phyloP scores from a whole-genome alignment of 495 filamentous ascomycete species.

The Paragyromitra xinjiangensis region DNA sequence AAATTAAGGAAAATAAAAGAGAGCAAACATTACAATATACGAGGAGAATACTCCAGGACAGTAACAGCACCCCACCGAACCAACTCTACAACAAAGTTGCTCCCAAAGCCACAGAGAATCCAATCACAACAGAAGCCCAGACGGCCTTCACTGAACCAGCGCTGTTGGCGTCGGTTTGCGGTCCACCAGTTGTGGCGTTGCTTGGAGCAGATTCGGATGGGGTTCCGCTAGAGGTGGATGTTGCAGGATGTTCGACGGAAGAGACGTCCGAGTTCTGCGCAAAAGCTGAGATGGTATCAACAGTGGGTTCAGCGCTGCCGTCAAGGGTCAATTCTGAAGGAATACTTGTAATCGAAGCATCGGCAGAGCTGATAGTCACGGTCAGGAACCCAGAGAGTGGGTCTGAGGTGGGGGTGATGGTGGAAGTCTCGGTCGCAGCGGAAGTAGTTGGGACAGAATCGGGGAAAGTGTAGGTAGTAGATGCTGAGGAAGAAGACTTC shows the following conservation, averaged over 20 bases:
- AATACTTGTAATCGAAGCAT: background rate
- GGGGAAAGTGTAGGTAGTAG: background rate
- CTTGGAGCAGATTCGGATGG: background rate
- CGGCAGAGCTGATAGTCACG: conserved; percentile 26
- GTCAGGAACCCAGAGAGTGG: conserved; percentile 38
- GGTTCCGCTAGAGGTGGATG: background rate
- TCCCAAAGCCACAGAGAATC: conserved; percentile 18
- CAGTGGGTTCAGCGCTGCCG: conserved; percentile 24
- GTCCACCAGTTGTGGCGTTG: too few relatives aligned
- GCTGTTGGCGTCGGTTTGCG: background rate
- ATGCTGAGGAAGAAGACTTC: background rate
- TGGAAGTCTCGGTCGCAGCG: background rate
- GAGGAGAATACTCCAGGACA: conserved; percentile 3
- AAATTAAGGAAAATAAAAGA: conserved; percentile 26
- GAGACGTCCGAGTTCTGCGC: background rate
- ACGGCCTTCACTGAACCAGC: conserved; percentile 20
- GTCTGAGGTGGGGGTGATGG: background rate
- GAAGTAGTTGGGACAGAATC: background rate
- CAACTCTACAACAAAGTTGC: conserved; percentile 17
- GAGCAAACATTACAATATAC: conserved; percentile 13
- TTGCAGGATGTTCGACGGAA: background rate
- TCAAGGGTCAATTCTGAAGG: conserved; percentile 35
- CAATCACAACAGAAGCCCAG: conserved; percentile 6
- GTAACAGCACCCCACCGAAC: background rate
- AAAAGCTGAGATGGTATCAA: background rate